Evolutionary conservation across 164 flowering plant species (phyloP), one percentile per base, ranked within the genome.

Genomic region (Berberis vulgaris): DNA sequence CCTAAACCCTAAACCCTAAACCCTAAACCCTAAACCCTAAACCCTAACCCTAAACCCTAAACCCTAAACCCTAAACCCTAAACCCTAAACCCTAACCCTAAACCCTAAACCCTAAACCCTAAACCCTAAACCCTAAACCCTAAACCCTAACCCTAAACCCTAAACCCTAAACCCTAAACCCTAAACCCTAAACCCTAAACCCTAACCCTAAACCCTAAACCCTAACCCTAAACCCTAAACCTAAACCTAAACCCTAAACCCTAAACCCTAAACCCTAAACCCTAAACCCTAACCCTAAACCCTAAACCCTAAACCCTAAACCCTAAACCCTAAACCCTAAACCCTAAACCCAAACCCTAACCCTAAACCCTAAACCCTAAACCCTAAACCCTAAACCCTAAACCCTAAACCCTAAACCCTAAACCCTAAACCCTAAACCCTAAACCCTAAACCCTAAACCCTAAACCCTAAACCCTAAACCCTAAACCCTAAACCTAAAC

Each of bases 141-240:
- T 1, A 70, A 71, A 43, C 68, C 73, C 45, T 12, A 70, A 70
- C 39, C 73, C 68, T 54, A 44, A 70, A 70, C 60, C 73, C 59
- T 60, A 50, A 70, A 70, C 54, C 68, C 73, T 60, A 53, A 70
- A 65, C 60, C 65, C 73, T 59, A 64, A 70, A 70, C 68, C 68
- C 68, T 59, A 64, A 70, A 70, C 73, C 73, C 64, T 60, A 71
- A 71, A 71, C 69, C 65, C 73, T 61, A 60, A 71, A 71, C 73
- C 73, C 66, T 59, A 67, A 61, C 67, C 62, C 67, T 71, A 55
- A 61, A 71, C 62, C 67, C n/a, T 71, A 55, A 55, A 68, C 68
- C 61, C 66, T 69, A 58, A 59, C 59, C 65, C 60, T 61, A 69
- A n/a, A n/a, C n/a, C n/a, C n/a, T n/a, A n/a, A n/a, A n/a, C n/a